Evolutionary conservation across 768 basidiomycete genomes (phyloP), one percentile per base, ranked within the genome.

Genomic region (Tylopilus rubrobrunneus): DNA sequence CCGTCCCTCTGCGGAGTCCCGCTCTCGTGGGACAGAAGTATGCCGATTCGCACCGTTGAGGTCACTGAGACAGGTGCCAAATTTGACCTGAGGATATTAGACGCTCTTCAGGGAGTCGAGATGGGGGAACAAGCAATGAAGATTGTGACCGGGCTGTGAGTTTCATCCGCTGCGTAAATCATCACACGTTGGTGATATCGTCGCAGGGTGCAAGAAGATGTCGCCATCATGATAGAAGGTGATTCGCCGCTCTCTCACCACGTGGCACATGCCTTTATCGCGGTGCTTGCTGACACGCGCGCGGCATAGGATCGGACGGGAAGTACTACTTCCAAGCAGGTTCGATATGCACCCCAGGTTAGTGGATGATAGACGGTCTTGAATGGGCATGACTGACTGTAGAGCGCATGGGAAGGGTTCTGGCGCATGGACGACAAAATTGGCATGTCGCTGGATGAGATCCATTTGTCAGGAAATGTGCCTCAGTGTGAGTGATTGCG

Each of bases 391-490:
- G 7, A 34, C 48, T 56, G 43, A 55, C 46, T 19, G 19, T 1
- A 9, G 15, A 4, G 48, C 41, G 4, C 9, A 46, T 48, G 21
- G 36, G 5, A 56, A 87, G 89, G 89, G 23, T 84, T 81, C 56
- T 90, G 89, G 89, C 77, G 87, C 17, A 76, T 90, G 71, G 66
- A 78, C 57, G 87, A 90, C 69, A 90, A 90, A 71, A 80, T 87
- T 50, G 90, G 88, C 7, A 73, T 84, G 61, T 74, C 83, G 21
- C 71, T 90, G 36, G 83, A 88, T 50, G 83, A 88, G 50, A 89
- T 90, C 41, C 88, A 91, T 68, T 68, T 73, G 51, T 74, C 77
- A 27, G 88, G 89, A 27, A 73, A 84, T 62, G 89, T 90, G 37
- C 86, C 88, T 17, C 81, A 81, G 68, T 89, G 87, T 86, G 67